A percentile compares a stretch with the other conserved stretches of the same genome.
These are phyloP conservation scores for Cicer bijugum DNA, from an alignment of 306 rosid genomes.

Conservation along the genomic window DNA sequence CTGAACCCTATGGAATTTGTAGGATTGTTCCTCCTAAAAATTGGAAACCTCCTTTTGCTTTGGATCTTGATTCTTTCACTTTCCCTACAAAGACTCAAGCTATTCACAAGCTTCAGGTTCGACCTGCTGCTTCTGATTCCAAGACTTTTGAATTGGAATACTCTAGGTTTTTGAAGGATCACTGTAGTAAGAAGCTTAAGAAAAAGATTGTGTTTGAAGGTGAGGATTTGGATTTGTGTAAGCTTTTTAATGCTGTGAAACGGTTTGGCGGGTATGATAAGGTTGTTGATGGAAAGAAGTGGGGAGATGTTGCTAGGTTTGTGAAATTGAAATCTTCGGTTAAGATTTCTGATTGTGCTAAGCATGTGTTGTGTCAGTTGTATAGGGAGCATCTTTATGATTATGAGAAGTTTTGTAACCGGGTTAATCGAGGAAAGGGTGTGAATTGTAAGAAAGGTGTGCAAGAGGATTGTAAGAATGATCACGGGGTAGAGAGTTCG, in stretches of 20 bases:
- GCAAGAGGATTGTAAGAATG: slow-evolving; percentile 55
- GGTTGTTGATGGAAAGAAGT: slow-evolving; percentile 77
- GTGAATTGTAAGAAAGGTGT: slow-evolving; percentile 57
- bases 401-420: slow-evolving; percentile 65
- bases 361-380: slow-evolving; percentile 84
- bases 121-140: slow-evolving; percentile 79
- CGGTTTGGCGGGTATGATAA: slow-evolving; percentile 85
- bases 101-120: slow-evolving; percentile 86
- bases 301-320: slow-evolving; percentile 86
- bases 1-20: slow-evolving; percentile 92
- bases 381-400: slow-evolving; percentile 84
- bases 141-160: slow-evolving; percentile 89
- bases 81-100: slow-evolving; percentile 91
- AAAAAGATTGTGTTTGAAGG: slow-evolving; percentile 84
- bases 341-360: slow-evolving; percentile 79
- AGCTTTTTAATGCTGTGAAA: slow-evolving; percentile 79
- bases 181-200: slow-evolving; percentile 62
- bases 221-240: slow-evolving; percentile 85
- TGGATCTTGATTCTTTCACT: slow-evolving; percentile 65
- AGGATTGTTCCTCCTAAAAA: slow-evolving; percentile 81
- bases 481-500: slow-evolving; percentile 40
- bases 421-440: slow-evolving; percentile 52
- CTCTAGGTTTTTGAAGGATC: slow-evolving; percentile 76
- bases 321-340: slow-evolving; percentile 55
- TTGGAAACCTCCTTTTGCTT: slow-evolving; percentile 96